Base-by-base conservation (phyloP, 441 rosid species). In the Macaranga tanarius region DNA sequence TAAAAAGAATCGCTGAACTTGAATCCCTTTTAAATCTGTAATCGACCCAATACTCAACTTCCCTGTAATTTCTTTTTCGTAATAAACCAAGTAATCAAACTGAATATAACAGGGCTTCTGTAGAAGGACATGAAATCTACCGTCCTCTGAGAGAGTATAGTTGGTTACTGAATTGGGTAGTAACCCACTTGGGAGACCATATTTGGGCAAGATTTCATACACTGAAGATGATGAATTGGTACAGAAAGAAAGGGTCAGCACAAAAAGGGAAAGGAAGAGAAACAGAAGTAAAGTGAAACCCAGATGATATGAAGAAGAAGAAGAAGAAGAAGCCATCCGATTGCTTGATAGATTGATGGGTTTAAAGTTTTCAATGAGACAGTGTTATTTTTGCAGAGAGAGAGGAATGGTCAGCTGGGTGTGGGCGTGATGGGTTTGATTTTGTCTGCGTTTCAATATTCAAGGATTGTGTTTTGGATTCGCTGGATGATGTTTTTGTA, bases 161-260 rank as follows among this genome's bases (percentile, higher is more conserved):
- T 72, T 75, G 20, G 67, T 72, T 76, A 92, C 96, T 45, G 92
- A 54, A 70, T 70, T 64, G 1, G 99, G 99, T 9, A 95, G 72
- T 19, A 95, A 84, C 0, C 99, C 99, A 62, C 86, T 67, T 1
- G 99, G 99, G 83, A 95, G 97, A 69, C 99, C 97, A 82, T 67
- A 92, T 69, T 86, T 76, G 31, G 97, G 91, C 62, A 95, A 91
- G 85, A 92, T 77, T 5, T 95, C 96, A 81, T 84, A 88, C 42
- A 92, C 94, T 16, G 90, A 76, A 4, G 78, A 76, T 7, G 81
- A 38, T n/a, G 56, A 10, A 52, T 52, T 31, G 56, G 63, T 71
- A 71, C 69, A 77, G 72, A 75, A 71, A 50, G 83, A 75, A 58
- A 62, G 22, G 15, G 75, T 62, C 0, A 75, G 61, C 13, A 34